Evolutionary conservation across 345 rosid genomes (phyloP), one percentile per base, ranked within the genome.

Genomic region (Eucalyptus polybractea): DNA sequence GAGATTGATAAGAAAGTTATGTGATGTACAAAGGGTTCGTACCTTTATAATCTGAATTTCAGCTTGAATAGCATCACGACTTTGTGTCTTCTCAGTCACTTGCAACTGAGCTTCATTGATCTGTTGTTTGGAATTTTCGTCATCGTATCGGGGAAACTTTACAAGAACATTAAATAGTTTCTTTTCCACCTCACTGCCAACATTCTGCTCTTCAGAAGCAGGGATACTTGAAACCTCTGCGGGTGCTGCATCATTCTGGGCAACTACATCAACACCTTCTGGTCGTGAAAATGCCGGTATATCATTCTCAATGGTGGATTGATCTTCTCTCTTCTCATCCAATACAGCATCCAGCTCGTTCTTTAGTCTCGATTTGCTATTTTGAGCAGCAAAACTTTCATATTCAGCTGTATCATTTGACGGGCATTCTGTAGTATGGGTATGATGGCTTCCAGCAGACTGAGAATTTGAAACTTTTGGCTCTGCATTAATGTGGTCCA

Each of bases 101-200:
- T 88, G 90, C 19, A 87, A 87, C 89, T 94, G 94, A 81, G 96
- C 94, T 80, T 88, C 91, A 81, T 90, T 93, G 90, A 96, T 94
- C 92, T 95, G 93, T 88, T 94, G 95, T 86, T 91, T 90, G 49
- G 95, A 88, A 88, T 89, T 91, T 83, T 92, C 94, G 47, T 93
- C 95, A 88, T 95, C 94, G 90, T 91, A 93, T 92, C 96, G 93
- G n/a, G 98, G 97, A 93, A 95, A 87, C 93, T 83, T 95, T 62
- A 95, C 88, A 58, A 95, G 92, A 91, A 83, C 92, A 93, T 96
- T 91, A 87, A 93, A 96, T 31, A 93, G 93, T 89, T 88, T 91
- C 92, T 51, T 95, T 92, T 91, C 95, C 87, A 91, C 94, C 89
- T 94, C 95, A 60, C 89, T 80, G 44, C 69, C 89, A 42, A 88